phyloP scores from a whole-genome alignment of 169 alveolate genomes.

The Cyclospora cayetanensis region DNA sequence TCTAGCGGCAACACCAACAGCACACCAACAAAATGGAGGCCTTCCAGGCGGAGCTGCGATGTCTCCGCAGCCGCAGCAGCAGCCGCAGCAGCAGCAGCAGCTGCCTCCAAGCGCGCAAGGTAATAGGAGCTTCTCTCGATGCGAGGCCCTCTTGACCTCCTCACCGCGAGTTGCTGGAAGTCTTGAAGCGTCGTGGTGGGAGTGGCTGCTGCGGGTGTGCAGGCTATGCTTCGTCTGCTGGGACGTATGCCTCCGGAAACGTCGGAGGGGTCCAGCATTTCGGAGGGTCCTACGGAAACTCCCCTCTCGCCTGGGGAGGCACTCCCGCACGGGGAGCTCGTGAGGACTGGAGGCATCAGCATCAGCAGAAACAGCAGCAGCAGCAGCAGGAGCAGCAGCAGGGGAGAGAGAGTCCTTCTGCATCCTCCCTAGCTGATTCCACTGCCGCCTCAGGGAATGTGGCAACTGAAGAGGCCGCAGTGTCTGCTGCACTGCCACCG shows the following conservation, averaged over 20 bases:
- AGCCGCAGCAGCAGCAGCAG: too few species aligned
- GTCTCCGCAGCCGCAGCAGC: constrained; percentile 29
- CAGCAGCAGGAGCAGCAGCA: constrained; percentile 32
- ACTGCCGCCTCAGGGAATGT: neutral
- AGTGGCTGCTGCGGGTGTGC: neutral
- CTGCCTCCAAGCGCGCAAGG: neutral
- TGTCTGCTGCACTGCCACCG: neutral
- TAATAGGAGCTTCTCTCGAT: neutral
- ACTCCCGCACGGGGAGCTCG: neutral
- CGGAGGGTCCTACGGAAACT: neutral
- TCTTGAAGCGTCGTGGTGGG: neutral
- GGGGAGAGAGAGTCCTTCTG: neutral
- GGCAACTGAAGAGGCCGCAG: neutral
- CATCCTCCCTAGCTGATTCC: neutral
- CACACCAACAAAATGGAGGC: neutral
- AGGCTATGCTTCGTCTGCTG: neutral
- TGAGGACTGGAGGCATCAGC: constrained; percentile 7
- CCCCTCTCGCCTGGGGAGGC: constrained; percentile 4
- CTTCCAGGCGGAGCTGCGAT: neutral
- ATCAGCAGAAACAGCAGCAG: constrained; percentile 31
- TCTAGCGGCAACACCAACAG: neutral
- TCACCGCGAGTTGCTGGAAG: neutral
- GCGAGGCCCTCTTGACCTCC: neutral
- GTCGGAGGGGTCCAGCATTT: neutral
- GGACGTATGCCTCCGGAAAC: neutral